Evolutionary conservation across 257 asterid genomes (phyloP).

Genomic region (Lithospermum erythrorhizon): DNA sequence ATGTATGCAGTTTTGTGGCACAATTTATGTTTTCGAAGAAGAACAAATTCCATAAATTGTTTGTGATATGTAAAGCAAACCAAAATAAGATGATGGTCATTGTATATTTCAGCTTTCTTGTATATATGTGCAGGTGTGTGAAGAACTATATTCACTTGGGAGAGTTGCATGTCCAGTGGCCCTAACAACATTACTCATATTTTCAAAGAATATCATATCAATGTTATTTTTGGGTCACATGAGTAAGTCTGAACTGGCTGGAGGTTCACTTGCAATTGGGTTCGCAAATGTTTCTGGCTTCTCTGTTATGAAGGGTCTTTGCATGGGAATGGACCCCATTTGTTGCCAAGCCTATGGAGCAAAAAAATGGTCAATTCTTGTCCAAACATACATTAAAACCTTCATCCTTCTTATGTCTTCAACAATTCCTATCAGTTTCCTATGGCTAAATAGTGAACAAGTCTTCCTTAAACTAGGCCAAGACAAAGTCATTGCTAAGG

Average conservation of each 20-base stretch:
- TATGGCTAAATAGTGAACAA: slow-evolving; percentile 59
- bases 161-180: slow-evolving; percentile 67
- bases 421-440: slow-evolving; percentile 43
- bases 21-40: no score
- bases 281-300: slow-evolving; percentile 73
- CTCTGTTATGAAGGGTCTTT: slow-evolving; percentile 66
- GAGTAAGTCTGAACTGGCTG: slow-evolving; percentile 64
- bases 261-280: slow-evolving; percentile 76
- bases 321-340: slow-evolving; percentile 81
- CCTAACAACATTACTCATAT: slow-evolving; percentile 48
- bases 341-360: slow-evolving; percentile 87
- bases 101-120: no score
- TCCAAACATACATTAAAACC: slow-evolving; percentile 57
- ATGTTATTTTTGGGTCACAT: slow-evolving; percentile 77
- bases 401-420: slow-evolving; percentile 49
- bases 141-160: slow-evolving; percentile 37
- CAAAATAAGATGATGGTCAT: no score
- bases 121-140: slow-evolving; percentile 27
- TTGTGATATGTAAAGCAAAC: no score
- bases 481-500: slow-evolving; percentile 39
- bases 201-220: slow-evolving; percentile 66
- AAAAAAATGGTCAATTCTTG: slow-evolving; percentile 38
- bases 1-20: no score
- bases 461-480: slow-evolving; percentile 49
- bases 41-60: no score